These are phyloP conservation scores for Rhododendron vialii DNA, from an alignment of 148 eudicot species.

Conservation along the genomic window DNA sequence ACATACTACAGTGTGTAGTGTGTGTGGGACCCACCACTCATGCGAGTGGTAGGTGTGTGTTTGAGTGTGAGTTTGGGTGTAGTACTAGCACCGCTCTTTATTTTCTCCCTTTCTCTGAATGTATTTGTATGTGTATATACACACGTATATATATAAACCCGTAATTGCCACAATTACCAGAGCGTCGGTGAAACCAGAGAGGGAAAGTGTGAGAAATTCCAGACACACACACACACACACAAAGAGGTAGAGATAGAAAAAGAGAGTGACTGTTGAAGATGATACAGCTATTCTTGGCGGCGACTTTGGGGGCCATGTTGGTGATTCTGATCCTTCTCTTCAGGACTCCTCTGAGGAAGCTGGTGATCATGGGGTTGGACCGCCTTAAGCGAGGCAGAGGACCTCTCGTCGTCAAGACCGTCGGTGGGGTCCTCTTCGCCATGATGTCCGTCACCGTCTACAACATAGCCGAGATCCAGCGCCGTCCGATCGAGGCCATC, in stretches of 20 bases:
- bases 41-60: no score
- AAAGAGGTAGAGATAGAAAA: background rate
- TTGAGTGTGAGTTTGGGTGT: no score
- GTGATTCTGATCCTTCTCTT: conserved; percentile 47
- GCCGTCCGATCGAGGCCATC: conserved; percentile 28
- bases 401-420: conserved; percentile 58
- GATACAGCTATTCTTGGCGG: conserved; percentile 44
- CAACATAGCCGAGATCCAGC: conserved; percentile 27
- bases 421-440: conserved; percentile 40
- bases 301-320: conserved; percentile 36
- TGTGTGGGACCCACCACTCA: no score
- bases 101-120: background rate
- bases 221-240: background rate
- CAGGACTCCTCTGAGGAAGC: conserved; percentile 57
- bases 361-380: conserved; percentile 45
- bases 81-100: no score
- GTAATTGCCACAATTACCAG: background rate
- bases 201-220: background rate
- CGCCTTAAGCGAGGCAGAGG: conserved; percentile 59
- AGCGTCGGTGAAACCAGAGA: background rate
- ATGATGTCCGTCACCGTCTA: conserved; percentile 42
- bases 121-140: background rate
- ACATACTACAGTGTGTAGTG: no score
- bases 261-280: conserved; percentile 11
- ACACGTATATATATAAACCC: background rate